These are phyloP conservation scores for Urtica urens DNA, from an alignment of 306 rosid species.

Conservation along the genomic window DNA sequence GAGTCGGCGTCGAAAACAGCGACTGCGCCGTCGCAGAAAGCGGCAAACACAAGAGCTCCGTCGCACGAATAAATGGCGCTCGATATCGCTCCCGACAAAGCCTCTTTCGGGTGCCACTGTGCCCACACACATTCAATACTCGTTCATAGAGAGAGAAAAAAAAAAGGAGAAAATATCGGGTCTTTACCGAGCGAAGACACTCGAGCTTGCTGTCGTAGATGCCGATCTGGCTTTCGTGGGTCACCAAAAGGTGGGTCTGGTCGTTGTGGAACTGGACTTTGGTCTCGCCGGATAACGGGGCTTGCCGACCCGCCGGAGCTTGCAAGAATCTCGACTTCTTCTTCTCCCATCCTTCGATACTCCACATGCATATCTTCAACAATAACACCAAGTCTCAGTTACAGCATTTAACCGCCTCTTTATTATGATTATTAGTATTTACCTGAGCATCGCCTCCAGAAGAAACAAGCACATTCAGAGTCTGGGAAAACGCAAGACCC, in stretches of 20 bases:
- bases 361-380: constrained; percentile 30
- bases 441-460: constrained; percentile 40
- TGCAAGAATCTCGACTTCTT: constrained; percentile 32
- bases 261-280: constrained; percentile 38
- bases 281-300: constrained; percentile 34
- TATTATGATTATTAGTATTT: not conserved
- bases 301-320: constrained; percentile 32
- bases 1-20: constrained; percentile 32
- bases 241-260: constrained; percentile 30
- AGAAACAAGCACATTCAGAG: constrained; percentile 26
- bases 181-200: constrained; percentile 27
- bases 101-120: constrained; percentile 34
- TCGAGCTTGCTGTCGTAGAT: constrained; percentile 34
- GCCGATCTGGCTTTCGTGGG: constrained; percentile 35
- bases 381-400: not conserved
- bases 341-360: constrained; percentile 42
- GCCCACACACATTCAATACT: not conserved
- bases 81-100: constrained; percentile 25
- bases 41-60: constrained; percentile 22
- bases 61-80: constrained; percentile 40
- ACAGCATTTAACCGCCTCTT: no score
- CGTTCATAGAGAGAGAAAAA: not conserved
- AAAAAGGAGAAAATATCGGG: not conserved
- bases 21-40: constrained; percentile 30
- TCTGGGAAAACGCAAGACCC: constrained; percentile 35